Percentiles rank a stretch among this genome's conserved stretches.
phyloP scores from a whole-genome alignment of 176 grass and related monocot species.

The Cymbopogon citratus region DNA sequence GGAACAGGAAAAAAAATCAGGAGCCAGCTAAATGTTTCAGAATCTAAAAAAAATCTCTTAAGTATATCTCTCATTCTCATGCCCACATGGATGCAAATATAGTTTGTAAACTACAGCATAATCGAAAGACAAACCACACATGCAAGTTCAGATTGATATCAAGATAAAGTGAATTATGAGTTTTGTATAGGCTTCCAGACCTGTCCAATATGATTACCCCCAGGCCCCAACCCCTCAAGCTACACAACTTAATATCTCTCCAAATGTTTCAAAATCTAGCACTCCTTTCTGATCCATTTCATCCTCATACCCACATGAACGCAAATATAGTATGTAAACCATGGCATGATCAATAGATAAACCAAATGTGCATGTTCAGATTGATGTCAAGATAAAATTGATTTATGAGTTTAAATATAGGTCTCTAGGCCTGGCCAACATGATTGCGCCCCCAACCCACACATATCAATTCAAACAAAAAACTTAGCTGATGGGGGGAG shows the following conservation, averaged over 20 bases:
- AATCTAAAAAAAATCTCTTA: not conserved
- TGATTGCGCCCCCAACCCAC: not conserved
- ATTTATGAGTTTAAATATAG: not conserved
- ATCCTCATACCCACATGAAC: not conserved
- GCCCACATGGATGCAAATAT: slow-evolving; percentile 10
- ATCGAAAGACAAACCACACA: not conserved
- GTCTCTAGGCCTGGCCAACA: not conserved
- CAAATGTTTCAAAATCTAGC: not conserved
- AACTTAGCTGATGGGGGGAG: not conserved
- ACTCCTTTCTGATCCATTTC: not conserved
- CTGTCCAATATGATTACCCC: not conserved
- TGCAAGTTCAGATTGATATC: slow-evolving; percentile 2
- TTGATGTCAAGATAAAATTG: not conserved
- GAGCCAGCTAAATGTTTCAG: slow-evolving; percentile 11
- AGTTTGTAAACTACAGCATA: not conserved
- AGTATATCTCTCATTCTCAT: not conserved
- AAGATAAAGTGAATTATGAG: not conserved
- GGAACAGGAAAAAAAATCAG: not conserved
- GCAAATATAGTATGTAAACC: not conserved
- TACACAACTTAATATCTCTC: not conserved
- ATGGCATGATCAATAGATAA: not conserved
- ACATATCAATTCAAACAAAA: not conserved
- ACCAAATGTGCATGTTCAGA: not conserved
- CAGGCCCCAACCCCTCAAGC: not conserved
- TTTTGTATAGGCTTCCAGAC: not conserved